Percentiles rank a stretch among this genome's conserved stretches.
phyloP scores from a whole-genome alignment of 306 rosid genomes.

The Quercus variabilis region DNA sequence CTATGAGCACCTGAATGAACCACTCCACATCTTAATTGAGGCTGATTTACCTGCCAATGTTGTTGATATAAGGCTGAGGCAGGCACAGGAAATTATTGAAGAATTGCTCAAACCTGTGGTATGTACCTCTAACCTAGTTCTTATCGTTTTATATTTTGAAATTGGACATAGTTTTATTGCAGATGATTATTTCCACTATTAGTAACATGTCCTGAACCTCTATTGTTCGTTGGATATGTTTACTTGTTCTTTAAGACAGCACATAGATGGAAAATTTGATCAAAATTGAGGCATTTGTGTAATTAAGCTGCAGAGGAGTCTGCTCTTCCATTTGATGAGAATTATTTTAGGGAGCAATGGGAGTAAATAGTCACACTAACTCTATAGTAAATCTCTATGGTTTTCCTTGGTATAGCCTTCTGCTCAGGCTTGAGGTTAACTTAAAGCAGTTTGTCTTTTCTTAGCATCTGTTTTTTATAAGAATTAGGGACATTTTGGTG shows the following conservation, averaged over 20 bases:
- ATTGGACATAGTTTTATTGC: not conserved
- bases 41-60: conserved; percentile 88
- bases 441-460: conserved; percentile 3
- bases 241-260: not conserved
- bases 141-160: not conserved
- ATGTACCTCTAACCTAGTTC: conserved; percentile 24
- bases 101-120: conserved; percentile 98
- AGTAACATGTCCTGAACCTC: not conserved
- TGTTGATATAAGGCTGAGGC: conserved; percentile 84
- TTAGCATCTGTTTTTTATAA: not conserved
- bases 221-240: not conserved
- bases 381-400: not conserved
- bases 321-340: not conserved
- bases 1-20: conserved; percentile 92
- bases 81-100: conserved; percentile 94
- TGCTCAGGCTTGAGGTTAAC: not conserved
- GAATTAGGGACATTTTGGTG: conserved; percentile 6
- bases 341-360: not conserved
- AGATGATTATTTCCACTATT: not conserved
- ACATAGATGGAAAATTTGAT: not conserved
- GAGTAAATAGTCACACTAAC: not conserved
- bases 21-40: conserved; percentile 87
- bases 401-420: not conserved
- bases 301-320: conserved; percentile 11
- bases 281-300: not conserved